Base-by-base conservation (phyloP, 2,329 filamentous ascomycete genomes). In the Scedosporium boydii region DNA sequence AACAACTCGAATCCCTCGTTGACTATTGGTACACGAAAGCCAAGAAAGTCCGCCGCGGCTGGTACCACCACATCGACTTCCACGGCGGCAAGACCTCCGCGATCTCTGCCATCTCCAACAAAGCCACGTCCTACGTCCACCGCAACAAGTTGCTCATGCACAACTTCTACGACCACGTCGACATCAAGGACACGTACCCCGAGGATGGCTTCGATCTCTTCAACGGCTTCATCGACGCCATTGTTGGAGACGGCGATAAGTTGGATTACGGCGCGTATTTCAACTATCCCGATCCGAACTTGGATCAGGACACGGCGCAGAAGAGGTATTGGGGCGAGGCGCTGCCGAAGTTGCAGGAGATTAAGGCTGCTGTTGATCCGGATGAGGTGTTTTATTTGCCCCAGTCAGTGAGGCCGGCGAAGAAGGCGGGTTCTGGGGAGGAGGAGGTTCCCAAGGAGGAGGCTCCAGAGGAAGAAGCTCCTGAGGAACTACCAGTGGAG, bases 61-160 rank as follows among this genome's bases (percentile, higher is more conserved):
- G 61, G 61, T 63, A 59, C 61, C 55, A 71, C 26, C 66, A 66
- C 3, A 65, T 73, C 42, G 71, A 74, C 64, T 62, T 73, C 56
- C 70, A 71, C 23, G 71, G 71, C 59, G 73, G 72, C 3, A 62
- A 65, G 38, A 74, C 75, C 66, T 76, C 76, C 1, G 74, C 71
- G 64, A 68, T 78, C 42, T 67, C 74, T 1, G 65, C 70, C 0
- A 56, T 73, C 1, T 29, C 65, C 0, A 63, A 65, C 0, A 34
- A 68, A 6, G 67, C 67, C 6, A 73, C 74, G 1, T 71, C 77
- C 2, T 80, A 75, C 65, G 68, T 71, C 0, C 75, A 78, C 65
- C 75, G 75, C 27, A 72, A 77, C 60, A 76, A 78, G 67, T 74
- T 83, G 18, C 75, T 81, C 1, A 76, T 84, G 2, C 80, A 77